Conservation (phyloP, 495 filamentous ascomycete genomes). For the Hypomontagnella monticulosa region DNA sequence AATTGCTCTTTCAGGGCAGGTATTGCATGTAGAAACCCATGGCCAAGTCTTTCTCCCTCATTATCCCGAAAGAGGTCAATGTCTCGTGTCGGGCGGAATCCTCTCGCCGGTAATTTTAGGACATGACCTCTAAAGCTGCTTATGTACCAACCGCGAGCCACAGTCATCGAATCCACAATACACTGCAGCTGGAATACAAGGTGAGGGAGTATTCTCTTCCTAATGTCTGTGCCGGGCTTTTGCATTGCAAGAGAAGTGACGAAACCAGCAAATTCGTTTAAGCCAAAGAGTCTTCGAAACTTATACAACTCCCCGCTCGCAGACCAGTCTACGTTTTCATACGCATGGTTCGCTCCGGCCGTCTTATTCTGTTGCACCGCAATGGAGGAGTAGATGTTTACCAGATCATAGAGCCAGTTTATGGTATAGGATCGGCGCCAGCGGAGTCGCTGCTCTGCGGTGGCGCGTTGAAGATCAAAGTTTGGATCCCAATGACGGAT, state of each 20-base stretch:
- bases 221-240: slow-evolving; percentile 51
- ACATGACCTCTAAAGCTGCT: slow-evolving; percentile 46
- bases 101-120: slow-evolving; percentile 39
- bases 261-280: slow-evolving; percentile 52
- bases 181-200: slow-evolving; percentile 60
- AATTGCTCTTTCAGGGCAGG: slow-evolving; percentile 43
- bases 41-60: slow-evolving; percentile 37
- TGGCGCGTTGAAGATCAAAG: slow-evolving; percentile 51
- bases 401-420: slow-evolving; percentile 62
- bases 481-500: slow-evolving; percentile 56
- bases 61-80: slow-evolving; percentile 56
- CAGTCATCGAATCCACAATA: slow-evolving; percentile 56
- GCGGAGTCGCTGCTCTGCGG: slow-evolving; percentile 48
- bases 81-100: slow-evolving; percentile 53
- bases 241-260: slow-evolving; percentile 54
- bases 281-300: slow-evolving; percentile 51
- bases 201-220: slow-evolving; percentile 53
- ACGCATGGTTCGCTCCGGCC: slow-evolving; percentile 43
- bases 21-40: slow-evolving; percentile 38
- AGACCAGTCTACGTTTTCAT: slow-evolving; percentile 48
- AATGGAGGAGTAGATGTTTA: slow-evolving; percentile 54
- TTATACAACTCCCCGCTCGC: slow-evolving; percentile 42
- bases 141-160: slow-evolving; percentile 54
- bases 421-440: slow-evolving; percentile 60
- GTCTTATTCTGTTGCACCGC: slow-evolving; percentile 53